phyloP scores from a whole-genome alignment of 371 early-diverging fungal species.

The Mucor sp. region DNA sequence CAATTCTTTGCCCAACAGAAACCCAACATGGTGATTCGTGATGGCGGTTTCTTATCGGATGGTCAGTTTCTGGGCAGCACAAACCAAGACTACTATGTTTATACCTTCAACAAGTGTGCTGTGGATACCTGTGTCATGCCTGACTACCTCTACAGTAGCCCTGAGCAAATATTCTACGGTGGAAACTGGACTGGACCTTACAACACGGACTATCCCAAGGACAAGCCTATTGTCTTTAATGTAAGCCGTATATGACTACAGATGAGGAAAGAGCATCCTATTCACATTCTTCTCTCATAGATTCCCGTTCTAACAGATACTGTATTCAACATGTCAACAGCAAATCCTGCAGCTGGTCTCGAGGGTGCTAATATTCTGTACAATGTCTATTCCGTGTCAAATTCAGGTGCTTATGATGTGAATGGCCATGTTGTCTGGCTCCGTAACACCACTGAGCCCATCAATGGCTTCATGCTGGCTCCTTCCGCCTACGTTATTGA shows the following conservation, averaged over 20 bases:
- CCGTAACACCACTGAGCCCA: slow-evolving; percentile 7
- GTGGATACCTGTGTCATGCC: slow-evolving; percentile 1
- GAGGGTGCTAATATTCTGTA: slow-evolving; percentile 4
- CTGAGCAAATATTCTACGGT: slow-evolving; percentile 12
- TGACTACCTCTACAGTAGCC: slow-evolving; percentile 12
- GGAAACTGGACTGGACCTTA: slow-evolving; percentile 18
- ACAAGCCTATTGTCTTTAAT: slow-evolving; percentile 13
- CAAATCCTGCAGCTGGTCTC: slow-evolving; percentile 18
- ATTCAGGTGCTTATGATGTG: slow-evolving; percentile 6
- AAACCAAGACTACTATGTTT: slow-evolving; percentile 4
- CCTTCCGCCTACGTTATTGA: slow-evolving; percentile 9
- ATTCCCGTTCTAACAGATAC: slow-evolving; percentile 7
- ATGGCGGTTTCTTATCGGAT: slow-evolving; percentile 16
- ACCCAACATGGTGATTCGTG: slow-evolving; percentile 15
- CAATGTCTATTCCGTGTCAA: slow-evolving; percentile 2
- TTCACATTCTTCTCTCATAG: background rate
- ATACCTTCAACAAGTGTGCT: slow-evolving; percentile 8
- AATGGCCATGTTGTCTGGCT: slow-evolving; percentile 7
- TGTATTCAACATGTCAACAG: slow-evolving; percentile 13
- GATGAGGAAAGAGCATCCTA: too few species aligned
- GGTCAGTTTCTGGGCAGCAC: slow-evolving; percentile 2
- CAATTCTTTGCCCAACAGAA: slow-evolving; percentile 6
- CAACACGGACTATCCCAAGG: slow-evolving; percentile 5
- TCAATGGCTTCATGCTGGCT: slow-evolving; percentile 4
- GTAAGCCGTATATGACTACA: background rate